phyloP scores from a whole-genome alignment of 202 grass and related monocot species.

The Tripidium arundinaceum region DNA sequence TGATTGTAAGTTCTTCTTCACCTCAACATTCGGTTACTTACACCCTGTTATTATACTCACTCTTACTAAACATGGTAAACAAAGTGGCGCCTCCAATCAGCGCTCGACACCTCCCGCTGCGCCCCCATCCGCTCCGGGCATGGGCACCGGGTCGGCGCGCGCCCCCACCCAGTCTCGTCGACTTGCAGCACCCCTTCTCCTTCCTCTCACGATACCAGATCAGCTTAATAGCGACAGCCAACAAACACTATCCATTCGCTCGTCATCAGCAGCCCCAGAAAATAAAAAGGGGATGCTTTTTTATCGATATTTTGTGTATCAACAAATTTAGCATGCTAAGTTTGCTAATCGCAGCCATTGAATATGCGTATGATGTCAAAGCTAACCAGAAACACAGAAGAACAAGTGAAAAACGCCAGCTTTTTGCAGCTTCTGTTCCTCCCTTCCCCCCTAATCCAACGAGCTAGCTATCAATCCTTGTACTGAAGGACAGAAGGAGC shows the following conservation, averaged over 20 bases:
- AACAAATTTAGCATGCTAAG: not conserved
- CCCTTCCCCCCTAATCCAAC: not conserved
- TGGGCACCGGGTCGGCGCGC: conserved; percentile 10
- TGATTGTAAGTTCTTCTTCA: too few species aligned
- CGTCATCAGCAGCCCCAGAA: not conserved
- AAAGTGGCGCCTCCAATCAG: conserved; percentile 27
- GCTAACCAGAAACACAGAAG: not conserved
- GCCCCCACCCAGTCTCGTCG: not conserved
- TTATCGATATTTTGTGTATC: not conserved
- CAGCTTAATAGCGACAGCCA: conserved; percentile 1
- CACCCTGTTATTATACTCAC: too few species aligned
- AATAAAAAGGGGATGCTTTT: not conserved
- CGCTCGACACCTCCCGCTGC: conserved; percentile 13
- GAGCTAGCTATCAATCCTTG: not conserved
- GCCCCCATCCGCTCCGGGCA: conserved; percentile 21
- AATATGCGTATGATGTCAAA: not conserved
- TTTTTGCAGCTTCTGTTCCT: not conserved
- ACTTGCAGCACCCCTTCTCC: not conserved
- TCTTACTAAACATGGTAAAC: too few species aligned
- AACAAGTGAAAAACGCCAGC: not conserved
- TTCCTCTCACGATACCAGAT: not conserved
- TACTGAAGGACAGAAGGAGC: not conserved
- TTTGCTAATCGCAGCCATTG: not conserved
- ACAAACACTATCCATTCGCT: not conserved
- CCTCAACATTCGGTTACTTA: too few species aligned